Percentiles rank a stretch among this genome's conserved stretches.
Evolutionary conservation across 2,329 filamentous ascomycete species (phyloP).

Genomic region (Claviceps humidiphila): DNA sequence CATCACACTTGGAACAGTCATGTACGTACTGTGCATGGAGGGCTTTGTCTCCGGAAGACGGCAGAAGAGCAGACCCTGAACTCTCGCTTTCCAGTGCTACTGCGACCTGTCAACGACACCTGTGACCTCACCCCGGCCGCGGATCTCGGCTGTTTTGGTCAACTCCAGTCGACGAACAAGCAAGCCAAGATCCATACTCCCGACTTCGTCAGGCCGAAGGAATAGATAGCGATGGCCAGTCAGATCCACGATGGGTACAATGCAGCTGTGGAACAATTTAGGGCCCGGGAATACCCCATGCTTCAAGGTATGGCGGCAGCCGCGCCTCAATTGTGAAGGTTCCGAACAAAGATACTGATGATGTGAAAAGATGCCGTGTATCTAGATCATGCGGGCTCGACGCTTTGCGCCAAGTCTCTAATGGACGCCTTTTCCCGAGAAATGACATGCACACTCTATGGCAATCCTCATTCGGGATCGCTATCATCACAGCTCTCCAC

Average conservation of each 20-base stretch:
- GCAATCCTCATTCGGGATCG: constrained; percentile 85
- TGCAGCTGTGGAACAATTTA: constrained; percentile 41
- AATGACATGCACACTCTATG: constrained; percentile 66
- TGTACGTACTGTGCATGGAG: background rate
- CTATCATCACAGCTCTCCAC: constrained; percentile 66
- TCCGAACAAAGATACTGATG: background rate
- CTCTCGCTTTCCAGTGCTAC: background rate
- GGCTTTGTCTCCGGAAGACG: background rate
- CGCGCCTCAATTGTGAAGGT: background rate
- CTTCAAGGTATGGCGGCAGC: constrained; percentile 38
- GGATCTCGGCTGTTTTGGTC: background rate
- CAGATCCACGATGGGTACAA: constrained; percentile 34
- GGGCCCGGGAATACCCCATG: constrained; percentile 54
- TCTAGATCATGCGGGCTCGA: constrained; percentile 93
- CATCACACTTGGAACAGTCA: background rate
- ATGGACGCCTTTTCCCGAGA: constrained; percentile 70
- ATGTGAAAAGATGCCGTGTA: constrained; percentile 52
- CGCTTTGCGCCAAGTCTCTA: constrained; percentile 64
- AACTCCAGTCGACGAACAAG: background rate
- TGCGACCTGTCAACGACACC: too few species aligned
- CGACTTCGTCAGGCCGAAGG: too few species aligned
- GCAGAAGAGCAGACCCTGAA: background rate
- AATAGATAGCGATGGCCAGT: background rate
- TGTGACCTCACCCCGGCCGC: background rate
- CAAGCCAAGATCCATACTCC: too few species aligned